Conservation (phyloP, 78 protist genomes). For the Polysphondylium violaceum region DNA sequence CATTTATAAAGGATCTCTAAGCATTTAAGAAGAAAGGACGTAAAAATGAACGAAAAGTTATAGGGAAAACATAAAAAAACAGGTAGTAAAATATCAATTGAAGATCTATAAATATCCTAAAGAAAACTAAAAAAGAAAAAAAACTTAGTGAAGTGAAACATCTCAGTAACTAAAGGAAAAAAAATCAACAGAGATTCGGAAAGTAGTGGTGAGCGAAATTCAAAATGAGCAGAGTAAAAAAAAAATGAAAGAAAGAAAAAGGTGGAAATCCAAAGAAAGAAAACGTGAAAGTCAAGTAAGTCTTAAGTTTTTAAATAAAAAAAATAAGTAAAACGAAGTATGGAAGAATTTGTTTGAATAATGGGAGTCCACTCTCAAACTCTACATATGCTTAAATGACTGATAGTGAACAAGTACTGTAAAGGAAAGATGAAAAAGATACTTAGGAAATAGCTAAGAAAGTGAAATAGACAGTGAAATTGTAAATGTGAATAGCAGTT, state of each 20-base stretch:
- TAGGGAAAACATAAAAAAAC: slow-evolving; percentile 28
- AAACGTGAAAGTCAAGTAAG: slow-evolving; percentile 93
- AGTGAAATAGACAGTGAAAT: slow-evolving; percentile 7
- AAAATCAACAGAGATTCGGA: slow-evolving; percentile 92
- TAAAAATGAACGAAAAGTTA: slow-evolving; percentile 24
- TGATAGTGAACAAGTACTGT: slow-evolving; percentile 94
- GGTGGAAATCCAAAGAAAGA: slow-evolving; percentile 80
- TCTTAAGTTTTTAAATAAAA: not conserved
- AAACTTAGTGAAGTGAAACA: slow-evolving; percentile 93
- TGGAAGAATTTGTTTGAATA: slow-evolving; percentile 88
- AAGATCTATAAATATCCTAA: slow-evolving; percentile 30
- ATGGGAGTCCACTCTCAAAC: slow-evolving; percentile 85
- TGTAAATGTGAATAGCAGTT: slow-evolving; percentile 18
- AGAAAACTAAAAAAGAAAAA: slow-evolving; percentile 57
- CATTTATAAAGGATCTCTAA: slow-evolving; percentile 19
- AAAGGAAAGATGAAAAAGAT: slow-evolving; percentile 94
- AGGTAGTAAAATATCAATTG: slow-evolving; percentile 10
- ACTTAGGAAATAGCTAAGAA: slow-evolving; percentile 85
- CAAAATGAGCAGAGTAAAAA: slow-evolving; percentile 76
- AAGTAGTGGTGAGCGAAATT: slow-evolving; percentile 94
- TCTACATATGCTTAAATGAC: slow-evolving; percentile 88
- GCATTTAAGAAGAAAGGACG: slow-evolving; percentile 4
- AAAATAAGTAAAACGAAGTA: slow-evolving; percentile 84
- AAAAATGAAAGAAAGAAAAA: slow-evolving; percentile 7
- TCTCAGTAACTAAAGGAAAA: slow-evolving; percentile 93